Evolutionary conservation across 371 early-diverging fungal species (phyloP).

Genomic region (Conidiobolus incongruus): DNA sequence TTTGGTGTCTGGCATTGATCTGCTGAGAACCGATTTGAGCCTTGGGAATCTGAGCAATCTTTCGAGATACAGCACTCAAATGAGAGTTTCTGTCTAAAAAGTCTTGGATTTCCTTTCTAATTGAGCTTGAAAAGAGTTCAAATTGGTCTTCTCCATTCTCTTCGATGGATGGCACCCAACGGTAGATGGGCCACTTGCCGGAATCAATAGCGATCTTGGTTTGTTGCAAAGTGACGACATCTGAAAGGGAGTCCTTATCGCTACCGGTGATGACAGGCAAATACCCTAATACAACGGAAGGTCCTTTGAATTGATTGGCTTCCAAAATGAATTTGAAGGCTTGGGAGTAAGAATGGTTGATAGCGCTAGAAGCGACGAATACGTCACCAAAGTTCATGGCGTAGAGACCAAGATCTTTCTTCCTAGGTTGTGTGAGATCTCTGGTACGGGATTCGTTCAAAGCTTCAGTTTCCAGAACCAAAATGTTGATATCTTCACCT

Average conservation of each 20-base stretch:
- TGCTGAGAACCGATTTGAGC: constrained; percentile 14
- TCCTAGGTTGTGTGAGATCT: constrained; percentile 27
- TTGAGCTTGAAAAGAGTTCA: constrained; percentile 59
- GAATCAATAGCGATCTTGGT: constrained; percentile 73
- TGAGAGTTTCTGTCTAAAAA: constrained; percentile 71
- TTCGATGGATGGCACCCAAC: constrained; percentile 60
- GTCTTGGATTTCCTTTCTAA: constrained; percentile 50
- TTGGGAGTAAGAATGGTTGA: constrained; percentile 68
- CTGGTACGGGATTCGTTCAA: constrained; percentile 29
- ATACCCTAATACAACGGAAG: constrained; percentile 72
- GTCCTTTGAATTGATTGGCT: constrained; percentile 77
- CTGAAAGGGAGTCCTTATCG: constrained; percentile 13
- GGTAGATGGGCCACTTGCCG: constrained; percentile 83
- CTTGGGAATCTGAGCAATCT: constrained; percentile 32
- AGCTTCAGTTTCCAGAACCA: constrained; percentile 62
- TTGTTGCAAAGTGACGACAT: constrained; percentile 55
- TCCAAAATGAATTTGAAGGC: constrained; percentile 66
- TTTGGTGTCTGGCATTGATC: constrained; percentile 18
- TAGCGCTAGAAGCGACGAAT: constrained; percentile 76
- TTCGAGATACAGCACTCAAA: constrained; percentile 39
- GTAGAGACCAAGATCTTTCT: constrained; percentile 86
- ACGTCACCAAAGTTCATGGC: constrained; percentile 78
- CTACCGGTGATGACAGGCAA: constrained; percentile 27
- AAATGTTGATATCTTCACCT: constrained; percentile 64
- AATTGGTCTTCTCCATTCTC: constrained; percentile 38